Base-by-base conservation (phyloP, 495 filamentous ascomycete species). In the Cercophora newfieldiana region DNA sequence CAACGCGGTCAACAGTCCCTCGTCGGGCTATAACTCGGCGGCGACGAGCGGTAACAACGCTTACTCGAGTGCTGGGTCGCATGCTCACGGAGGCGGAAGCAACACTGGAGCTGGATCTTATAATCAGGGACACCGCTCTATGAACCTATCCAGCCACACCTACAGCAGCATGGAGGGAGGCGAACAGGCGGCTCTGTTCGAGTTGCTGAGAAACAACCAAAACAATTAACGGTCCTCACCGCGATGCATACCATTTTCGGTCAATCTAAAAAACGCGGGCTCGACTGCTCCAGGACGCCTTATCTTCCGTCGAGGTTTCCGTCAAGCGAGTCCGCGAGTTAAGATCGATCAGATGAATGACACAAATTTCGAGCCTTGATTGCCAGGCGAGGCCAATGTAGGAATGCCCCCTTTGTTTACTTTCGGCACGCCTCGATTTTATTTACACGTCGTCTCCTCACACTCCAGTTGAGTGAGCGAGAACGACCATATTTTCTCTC, bases 121-220 rank as follows among this genome's bases (percentile, higher is more conserved):
- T 22, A 55, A 44, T 26, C 67, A 65, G 61, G 19, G 59, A 16
- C 71, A 69, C 55, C 47, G 72, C 54, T 69, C 72, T 7, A 71
- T 76, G 74, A 73, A 75, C 49, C 64, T 75, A 28, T 72, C 72
- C 8, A 67, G 68, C 19, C 71, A 76, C 22, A 72, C 72, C 7
- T 76, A 76, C 53, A 70, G 67, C 47, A 72, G 71, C 59, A 75
- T 76, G 37, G 71, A 73, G 4, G 58, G 63, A 14, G 59, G 65
- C 5, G 72, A 71, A 1, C 68, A 72, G 53, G 66, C 65, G 24
- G n/a, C n/a, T n/a, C 54, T 74, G 51, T 75, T 69, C 62, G 69
- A 74, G 25, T 19, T 74, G 62, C 49, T 76, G 37, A 49, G 67
- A 1, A 61, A 50, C 47, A 51, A 51, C 44, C 37, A 29, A 21